Percentiles rank a stretch among this genome's conserved stretches.
Conservation (phyloP, 352 stramenopile genomes). For the Phytophthora ohioensis region DNA sequence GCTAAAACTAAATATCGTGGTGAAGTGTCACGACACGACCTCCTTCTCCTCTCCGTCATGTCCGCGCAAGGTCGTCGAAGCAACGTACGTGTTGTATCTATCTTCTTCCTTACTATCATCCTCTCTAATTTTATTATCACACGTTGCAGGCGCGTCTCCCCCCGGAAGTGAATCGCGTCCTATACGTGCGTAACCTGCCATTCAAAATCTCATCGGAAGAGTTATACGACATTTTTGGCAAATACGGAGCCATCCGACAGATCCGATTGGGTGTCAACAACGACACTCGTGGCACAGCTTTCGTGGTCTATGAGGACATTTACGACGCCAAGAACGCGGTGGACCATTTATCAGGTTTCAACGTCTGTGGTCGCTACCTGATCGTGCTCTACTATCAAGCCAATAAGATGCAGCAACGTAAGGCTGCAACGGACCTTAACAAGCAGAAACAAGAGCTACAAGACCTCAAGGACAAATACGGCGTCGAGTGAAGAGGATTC, state of each 20-base stretch:
- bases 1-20: too few relatives aligned
- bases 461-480: constrained; percentile 88
- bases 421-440: constrained; percentile 51
- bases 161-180: constrained; percentile 98
- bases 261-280: constrained; percentile 93
- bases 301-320: constrained; percentile 99
- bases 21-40: too few relatives aligned
- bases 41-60: constrained; percentile 35
- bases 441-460: constrained; percentile 86
- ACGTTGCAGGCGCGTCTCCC: constrained; percentile 87
- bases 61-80: constrained; percentile 63
- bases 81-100: constrained; percentile 54
- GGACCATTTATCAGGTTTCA: constrained; percentile 99
- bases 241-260: constrained; percentile 99
- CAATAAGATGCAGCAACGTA: constrained; percentile 79
- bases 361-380: constrained; percentile 98
- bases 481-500: constrained; percentile 64
- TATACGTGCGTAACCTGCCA: constrained; percentile 98
- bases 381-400: constrained; percentile 99
- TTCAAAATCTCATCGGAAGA: constrained; percentile 99
- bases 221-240: constrained; percentile 99
- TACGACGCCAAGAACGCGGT: constrained; percentile 99
- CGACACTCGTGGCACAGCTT: constrained; percentile 97
- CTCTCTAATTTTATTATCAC: not conserved
- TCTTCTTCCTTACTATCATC: not conserved